Evolutionary conservation across 169 alveolate genomes (phyloP).

Genomic region (Babesia ovis): DNA sequence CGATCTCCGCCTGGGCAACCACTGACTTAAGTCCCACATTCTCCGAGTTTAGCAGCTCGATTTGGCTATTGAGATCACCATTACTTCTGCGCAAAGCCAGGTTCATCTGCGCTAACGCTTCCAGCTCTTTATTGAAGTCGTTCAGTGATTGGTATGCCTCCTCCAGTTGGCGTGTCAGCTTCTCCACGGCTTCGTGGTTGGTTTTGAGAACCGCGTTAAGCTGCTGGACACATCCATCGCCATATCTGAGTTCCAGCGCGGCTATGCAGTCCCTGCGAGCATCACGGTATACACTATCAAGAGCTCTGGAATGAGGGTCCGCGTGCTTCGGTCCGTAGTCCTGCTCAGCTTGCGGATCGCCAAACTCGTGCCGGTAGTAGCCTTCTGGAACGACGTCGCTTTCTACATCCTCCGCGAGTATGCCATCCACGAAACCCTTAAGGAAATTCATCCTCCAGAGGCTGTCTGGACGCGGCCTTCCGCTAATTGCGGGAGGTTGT

Average conservation of each 20-base stretch:
- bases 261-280: conserved; percentile 54
- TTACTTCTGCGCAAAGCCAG: conserved; percentile 25
- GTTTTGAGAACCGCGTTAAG: conserved; percentile 54
- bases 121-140: conserved; percentile 57
- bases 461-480: neutral
- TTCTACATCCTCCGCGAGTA: conserved; percentile 59
- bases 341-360: neutral
- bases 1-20: conserved; percentile 48
- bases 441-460: conserved; percentile 45
- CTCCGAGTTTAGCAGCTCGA: conserved; percentile 46
- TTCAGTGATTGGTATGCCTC: conserved; percentile 32
- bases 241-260: conserved; percentile 47
- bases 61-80: conserved; percentile 26
- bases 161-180: conserved; percentile 34
- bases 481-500: neutral
- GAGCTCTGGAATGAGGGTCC: conserved; percentile 5
- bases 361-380: neutral
- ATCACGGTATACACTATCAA: conserved; percentile 37
- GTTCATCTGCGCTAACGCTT: conserved; percentile 41
- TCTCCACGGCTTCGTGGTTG: conserved; percentile 50
- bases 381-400: neutral
- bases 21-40: conserved; percentile 41
- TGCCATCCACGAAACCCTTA: conserved; percentile 70
- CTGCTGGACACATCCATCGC: conserved; percentile 69
- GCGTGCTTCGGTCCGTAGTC: neutral